Conservation (phyloP, 2,329 filamentous ascomycete genomes). For the Fusarium sp. region DNA sequence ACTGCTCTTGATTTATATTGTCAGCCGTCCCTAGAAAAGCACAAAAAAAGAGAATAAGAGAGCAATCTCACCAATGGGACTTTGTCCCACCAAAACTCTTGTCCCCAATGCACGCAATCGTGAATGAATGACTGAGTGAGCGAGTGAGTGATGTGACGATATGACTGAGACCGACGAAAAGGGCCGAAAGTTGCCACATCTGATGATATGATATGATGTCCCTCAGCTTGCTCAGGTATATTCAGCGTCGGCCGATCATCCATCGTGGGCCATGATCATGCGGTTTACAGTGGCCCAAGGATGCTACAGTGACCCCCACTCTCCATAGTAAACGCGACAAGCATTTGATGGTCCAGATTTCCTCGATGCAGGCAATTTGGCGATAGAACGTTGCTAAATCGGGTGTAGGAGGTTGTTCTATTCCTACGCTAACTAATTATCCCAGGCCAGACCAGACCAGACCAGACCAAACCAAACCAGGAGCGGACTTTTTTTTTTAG, state of each 20-base stretch:
- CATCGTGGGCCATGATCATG: conserved; percentile 10
- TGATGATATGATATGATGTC: neutral
- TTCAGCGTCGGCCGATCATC: conserved; percentile 6
- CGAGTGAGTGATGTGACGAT: neutral
- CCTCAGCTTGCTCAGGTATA: neutral
- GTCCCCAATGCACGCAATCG: neutral
- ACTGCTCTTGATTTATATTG: neutral
- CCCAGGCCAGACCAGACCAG: neutral
- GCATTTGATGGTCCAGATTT: conserved; percentile 13
- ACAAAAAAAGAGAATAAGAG: conserved; percentile 21
- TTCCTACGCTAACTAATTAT: conserved; percentile 14
- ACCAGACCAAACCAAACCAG: neutral
- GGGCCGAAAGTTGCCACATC: conserved; percentile 19
- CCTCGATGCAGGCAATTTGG: conserved; percentile 18
- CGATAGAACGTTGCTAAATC: conserved; percentile 22
- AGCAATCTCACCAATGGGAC: conserved; percentile 16
- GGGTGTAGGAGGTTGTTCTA: conserved; percentile 7
- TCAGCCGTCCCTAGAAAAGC: conserved; percentile 3
- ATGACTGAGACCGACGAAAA: conserved; percentile 1
- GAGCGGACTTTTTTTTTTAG: conserved; percentile 24
- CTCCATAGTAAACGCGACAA: conserved; percentile 1
- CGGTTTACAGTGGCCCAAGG: conserved; percentile 10
- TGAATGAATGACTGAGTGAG: neutral
- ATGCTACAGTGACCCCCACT: conserved; percentile 22
- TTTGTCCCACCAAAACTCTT: conserved; percentile 1